Percentiles rank a stretch among this genome's conserved stretches.
phyloP scores from a whole-genome alignment of 2,329 filamentous ascomycete species.

The Pseudocercospora crystallina region DNA sequence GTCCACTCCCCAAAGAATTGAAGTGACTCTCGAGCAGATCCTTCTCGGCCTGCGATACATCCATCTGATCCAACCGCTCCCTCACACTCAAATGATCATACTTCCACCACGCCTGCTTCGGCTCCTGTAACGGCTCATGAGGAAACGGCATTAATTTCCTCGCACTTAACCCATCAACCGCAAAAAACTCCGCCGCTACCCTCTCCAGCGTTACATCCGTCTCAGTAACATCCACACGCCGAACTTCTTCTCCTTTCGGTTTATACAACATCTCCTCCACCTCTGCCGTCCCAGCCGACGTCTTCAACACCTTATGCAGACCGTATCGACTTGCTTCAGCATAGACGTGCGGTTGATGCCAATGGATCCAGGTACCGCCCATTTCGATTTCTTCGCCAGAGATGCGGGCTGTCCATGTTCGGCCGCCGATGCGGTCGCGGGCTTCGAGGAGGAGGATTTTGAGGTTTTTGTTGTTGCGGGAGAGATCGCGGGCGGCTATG shows the following conservation, averaged over 20 bases:
- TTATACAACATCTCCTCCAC: neutral
- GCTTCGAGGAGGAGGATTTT: conserved; percentile 49
- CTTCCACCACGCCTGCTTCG: conserved; percentile 29
- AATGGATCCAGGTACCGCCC: conserved; percentile 51
- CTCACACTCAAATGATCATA: conserved; percentile 32
- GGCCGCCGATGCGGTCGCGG: conserved; percentile 51
- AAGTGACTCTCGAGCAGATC: conserved; percentile 27
- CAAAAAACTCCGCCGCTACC: conserved; percentile 33
- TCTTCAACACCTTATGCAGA: conserved; percentile 18
- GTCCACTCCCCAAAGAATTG: conserved; percentile 18
- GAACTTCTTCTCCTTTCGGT: neutral
- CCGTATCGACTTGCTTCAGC: conserved; percentile 33
- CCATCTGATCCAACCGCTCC: conserved; percentile 34
- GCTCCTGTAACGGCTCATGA: conserved; percentile 33
- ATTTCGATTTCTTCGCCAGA: conserved; percentile 49
- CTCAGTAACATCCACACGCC: neutral
- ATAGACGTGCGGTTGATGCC: conserved; percentile 29
- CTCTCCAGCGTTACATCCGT: conserved; percentile 1
- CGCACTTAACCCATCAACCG: conserved; percentile 33
- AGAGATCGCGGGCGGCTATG: conserved; percentile 34
- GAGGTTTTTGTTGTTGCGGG: conserved; percentile 28
- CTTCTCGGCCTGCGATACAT: conserved; percentile 23
- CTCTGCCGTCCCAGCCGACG: conserved; percentile 1
- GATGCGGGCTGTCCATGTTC: conserved; percentile 50
- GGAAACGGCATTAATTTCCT: conserved; percentile 40